Percentiles rank a stretch among this genome's conserved stretches.
phyloP scores from a whole-genome alignment of 2,329 filamentous ascomycete species.

The Pyrenophora teres region DNA sequence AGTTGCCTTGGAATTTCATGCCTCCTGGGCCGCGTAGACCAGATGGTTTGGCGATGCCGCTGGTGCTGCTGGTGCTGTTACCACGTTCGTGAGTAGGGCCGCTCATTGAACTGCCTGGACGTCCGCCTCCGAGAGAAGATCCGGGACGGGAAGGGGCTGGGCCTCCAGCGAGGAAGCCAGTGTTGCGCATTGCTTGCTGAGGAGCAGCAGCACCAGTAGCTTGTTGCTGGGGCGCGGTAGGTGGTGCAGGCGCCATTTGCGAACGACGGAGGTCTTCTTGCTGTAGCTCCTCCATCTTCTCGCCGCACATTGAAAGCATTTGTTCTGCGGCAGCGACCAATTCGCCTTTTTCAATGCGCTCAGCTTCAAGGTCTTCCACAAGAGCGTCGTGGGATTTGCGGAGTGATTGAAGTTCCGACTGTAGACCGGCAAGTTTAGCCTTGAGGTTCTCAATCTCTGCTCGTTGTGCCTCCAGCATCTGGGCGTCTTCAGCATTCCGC shows the following conservation, averaged over 20 bases:
- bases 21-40: conserved; percentile 65
- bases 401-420: conserved; percentile 71
- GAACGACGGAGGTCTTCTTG: conserved; percentile 58
- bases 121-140: conserved; percentile 31
- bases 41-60: conserved; percentile 52
- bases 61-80: conserved; percentile 19
- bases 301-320: conserved; percentile 71
- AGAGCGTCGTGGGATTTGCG: conserved; percentile 71
- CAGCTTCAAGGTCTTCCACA: conserved; percentile 68
- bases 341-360: conserved; percentile 83
- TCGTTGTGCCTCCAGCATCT: conserved; percentile 65
- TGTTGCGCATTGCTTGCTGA: conserved; percentile 36
- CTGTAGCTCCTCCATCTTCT: conserved; percentile 47
- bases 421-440: conserved; percentile 75
- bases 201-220: conserved; percentile 8
- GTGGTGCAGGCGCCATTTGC: conserved; percentile 42
- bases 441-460: conserved; percentile 71
- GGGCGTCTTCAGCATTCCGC: conserved; percentile 49
- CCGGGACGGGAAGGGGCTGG: conserved; percentile 31
- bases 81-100: conserved; percentile 23
- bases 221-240: conserved; percentile 16
- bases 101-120: conserved; percentile 33
- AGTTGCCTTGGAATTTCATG: conserved; percentile 39
- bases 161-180: conserved; percentile 39
- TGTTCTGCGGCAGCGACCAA: conserved; percentile 81